Conservation (phyloP, 257 asterid genomes). For the Scutellaria baicalensis region DNA sequence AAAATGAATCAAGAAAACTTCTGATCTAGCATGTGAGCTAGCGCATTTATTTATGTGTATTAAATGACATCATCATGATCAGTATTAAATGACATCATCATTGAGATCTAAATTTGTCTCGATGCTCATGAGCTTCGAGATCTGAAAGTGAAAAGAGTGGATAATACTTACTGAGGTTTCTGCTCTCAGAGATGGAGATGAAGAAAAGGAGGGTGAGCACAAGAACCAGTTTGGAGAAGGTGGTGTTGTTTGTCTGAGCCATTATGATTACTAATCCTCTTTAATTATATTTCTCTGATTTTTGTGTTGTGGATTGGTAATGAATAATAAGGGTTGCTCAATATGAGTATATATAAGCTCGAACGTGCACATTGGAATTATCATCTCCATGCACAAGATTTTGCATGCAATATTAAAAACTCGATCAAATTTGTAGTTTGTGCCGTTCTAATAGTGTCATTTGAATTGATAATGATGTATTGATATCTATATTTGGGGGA, state of each 20-base stretch:
- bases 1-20: background rate
- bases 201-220: background rate
- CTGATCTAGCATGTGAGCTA: too few species aligned
- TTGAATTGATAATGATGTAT: background rate
- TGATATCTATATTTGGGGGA: too few species aligned
- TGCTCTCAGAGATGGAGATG: background rate
- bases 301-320: background rate
- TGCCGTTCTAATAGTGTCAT: background rate
- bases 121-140: too few species aligned
- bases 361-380: background rate
- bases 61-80: too few species aligned
- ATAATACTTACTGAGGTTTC: background rate
- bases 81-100: too few species aligned
- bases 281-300: background rate
- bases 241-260: background rate
- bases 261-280: background rate
- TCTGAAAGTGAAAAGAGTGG: too few species aligned
- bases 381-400: background rate
- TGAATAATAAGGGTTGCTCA: too few species aligned
- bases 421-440: background rate
- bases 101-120: too few species aligned
- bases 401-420: too few species aligned
- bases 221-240: background rate
- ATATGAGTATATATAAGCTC: background rate
- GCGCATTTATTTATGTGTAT: too few species aligned